These are phyloP conservation scores for Fraxinus pennsylvanica DNA, from an alignment of 257 asterid genomes.

Conservation along the genomic window DNA sequence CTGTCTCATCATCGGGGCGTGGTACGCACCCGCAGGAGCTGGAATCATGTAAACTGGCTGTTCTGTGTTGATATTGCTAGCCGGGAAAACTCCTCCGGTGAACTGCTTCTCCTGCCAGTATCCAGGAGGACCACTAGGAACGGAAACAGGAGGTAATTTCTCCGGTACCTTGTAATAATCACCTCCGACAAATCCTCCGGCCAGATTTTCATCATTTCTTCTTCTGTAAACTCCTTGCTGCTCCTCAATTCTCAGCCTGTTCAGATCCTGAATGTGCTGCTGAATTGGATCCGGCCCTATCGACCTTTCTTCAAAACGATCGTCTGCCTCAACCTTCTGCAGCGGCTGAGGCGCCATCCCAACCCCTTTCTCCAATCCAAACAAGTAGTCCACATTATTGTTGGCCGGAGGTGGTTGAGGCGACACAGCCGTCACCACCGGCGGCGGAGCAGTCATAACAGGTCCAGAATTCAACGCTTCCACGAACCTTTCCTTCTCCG, in stretches of 20 bases:
- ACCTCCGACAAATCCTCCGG: conserved; percentile 47
- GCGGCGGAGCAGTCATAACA: conserved; percentile 43
- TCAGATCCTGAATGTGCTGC: conserved; percentile 91
- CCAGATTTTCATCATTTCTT: conserved; percentile 59
- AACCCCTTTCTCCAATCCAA: conserved; percentile 67
- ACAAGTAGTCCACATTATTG: conserved; percentile 57
- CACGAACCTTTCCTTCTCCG: conserved; percentile 92
- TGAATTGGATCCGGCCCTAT: conserved; percentile 80
- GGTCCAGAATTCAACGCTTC: conserved; percentile 94
- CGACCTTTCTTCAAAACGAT: conserved; percentile 52
- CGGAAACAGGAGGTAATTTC: conserved; percentile 39
- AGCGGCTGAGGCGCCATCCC: conserved; percentile 28
- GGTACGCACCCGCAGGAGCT: conserved; percentile 55
- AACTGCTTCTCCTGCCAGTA: conserved; percentile 72
- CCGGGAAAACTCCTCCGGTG: conserved; percentile 56
- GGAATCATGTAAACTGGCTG: conserved; percentile 81
- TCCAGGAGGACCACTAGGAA: conserved; percentile 43
- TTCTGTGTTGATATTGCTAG: conserved; percentile 44
- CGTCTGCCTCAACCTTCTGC: conserved; percentile 39
- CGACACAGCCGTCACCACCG: conserved; percentile 29
- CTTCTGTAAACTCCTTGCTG: conserved; percentile 58
- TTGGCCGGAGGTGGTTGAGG: conserved; percentile 36
- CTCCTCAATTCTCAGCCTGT: conserved; percentile 78
- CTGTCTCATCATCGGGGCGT: conserved; percentile 62
- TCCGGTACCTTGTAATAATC: conserved; percentile 70